Evolutionary conservation across 495 filamentous ascomycete species (phyloP).

Genomic region (Cercophora scortea): DNA sequence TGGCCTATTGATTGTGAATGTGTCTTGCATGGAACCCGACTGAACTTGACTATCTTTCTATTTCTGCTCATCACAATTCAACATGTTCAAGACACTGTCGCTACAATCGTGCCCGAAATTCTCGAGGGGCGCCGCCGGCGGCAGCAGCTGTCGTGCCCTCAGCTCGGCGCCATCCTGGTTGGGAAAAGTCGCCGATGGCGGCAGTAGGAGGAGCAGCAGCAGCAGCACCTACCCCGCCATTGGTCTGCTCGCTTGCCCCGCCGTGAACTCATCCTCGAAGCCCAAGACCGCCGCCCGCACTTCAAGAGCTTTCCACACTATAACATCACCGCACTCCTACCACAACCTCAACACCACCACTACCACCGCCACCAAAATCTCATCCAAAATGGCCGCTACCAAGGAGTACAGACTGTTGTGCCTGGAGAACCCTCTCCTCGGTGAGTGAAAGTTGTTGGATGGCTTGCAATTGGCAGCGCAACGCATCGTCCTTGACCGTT

Average conservation of each 20-base stretch:
- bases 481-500: not conserved
- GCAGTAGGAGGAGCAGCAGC: not conserved
- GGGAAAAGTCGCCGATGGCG: constrained; percentile 13
- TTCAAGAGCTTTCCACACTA: constrained; percentile 13
- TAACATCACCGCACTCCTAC: constrained; percentile 3
- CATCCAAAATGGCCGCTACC: constrained; percentile 56
- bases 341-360: constrained; percentile 7
- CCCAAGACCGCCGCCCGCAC: not conserved
- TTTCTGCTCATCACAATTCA: not conserved
- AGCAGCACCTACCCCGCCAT: constrained; percentile 7
- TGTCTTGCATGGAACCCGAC: too few species aligned
- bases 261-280: not conserved
- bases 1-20: too few species aligned
- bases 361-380: too few species aligned
- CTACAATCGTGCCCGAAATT: constrained; percentile 1
- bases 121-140: constrained; percentile 12
- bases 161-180: not conserved
- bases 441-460: constrained; percentile 34
- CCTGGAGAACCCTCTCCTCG: constrained; percentile 93
- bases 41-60: too few species aligned
- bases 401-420: constrained; percentile 79
- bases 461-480: constrained; percentile 5
- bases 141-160: not conserved
- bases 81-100: constrained; percentile 14
- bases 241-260: constrained; percentile 11